Base-by-base conservation (phyloP, 768 basidiomycete genomes). In the Lentinula guzmanii region DNA sequence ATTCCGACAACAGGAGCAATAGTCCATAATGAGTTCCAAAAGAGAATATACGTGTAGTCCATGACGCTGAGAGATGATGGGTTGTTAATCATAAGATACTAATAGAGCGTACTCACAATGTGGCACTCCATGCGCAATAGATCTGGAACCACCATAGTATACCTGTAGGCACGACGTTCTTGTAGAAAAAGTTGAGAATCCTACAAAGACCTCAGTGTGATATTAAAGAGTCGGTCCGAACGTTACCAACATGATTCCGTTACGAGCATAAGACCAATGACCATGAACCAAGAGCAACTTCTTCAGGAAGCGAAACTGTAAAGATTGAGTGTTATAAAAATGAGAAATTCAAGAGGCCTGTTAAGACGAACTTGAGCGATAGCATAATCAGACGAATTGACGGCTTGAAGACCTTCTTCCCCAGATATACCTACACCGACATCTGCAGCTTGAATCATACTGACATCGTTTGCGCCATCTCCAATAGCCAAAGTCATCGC, bases 21-120 rank as follows among this genome's bases (percentile, higher is more conserved):
- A 0, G 91, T 91, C 93, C 93, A 99, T 79, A 99, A 93, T 2
- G 97, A 91, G 75, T 99, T 99, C 96, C 96, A 99, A 76, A 95
- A 97, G 35, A 99, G 78, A 35, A 99, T 79, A 69, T 96, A 98
- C 9, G 89, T 93, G 75, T 97, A 97, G 65, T 95, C 91, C 64
- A 93, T 91, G n/a, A 87, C 94, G 67, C 80, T 82, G 9, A 56
- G 34, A 43, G 51, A 45, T 5, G 21, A 50, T 28, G 39, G 41
- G 28, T 34, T 9, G 33, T 57, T 11, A 41, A 5, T 42, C 58
- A 24, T 41, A 37, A 10, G 9, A 52, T 31, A 4, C 6, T 13
- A 43, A 8, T 54, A 15, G 51, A 60, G 18, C 46, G 11, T 4
- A 80, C 91, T 73, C 67, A 93, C 91, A 93, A 98, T 68, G 89